Evolutionary conservation across 305 asterid genomes (phyloP).

Genomic region (Andrographis paniculata): DNA sequence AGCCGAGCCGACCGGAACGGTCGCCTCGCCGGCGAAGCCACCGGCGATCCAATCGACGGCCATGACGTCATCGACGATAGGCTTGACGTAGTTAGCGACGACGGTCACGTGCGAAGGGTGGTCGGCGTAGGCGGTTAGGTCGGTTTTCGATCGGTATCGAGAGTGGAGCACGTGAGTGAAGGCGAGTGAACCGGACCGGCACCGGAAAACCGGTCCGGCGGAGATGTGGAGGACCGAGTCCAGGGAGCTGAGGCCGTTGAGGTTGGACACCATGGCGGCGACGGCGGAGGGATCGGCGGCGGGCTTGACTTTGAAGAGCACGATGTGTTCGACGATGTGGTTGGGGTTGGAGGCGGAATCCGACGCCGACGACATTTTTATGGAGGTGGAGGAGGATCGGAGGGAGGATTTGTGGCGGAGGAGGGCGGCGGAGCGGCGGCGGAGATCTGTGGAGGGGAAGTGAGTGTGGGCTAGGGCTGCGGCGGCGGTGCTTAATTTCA

Average conservation of each 20-base stretch:
- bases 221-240: slow-evolving; percentile 44
- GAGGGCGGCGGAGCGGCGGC: slow-evolving; percentile 1
- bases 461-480: slow-evolving; percentile 1
- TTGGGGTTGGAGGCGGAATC: slow-evolving; percentile 14
- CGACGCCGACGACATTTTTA: slow-evolving; percentile 60
- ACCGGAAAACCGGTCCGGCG: slow-evolving; percentile 44
- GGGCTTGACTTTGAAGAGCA: slow-evolving; percentile 57
- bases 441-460: neutral
- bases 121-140: slow-evolving; percentile 40
- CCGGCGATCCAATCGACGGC: slow-evolving; percentile 73
- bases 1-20: slow-evolving; percentile 47
- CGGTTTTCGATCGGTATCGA: slow-evolving; percentile 47
- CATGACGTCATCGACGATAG: slow-evolving; percentile 50
- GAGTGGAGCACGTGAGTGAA: slow-evolving; percentile 74
- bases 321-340: slow-evolving; percentile 59
- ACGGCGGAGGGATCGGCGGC: slow-evolving; percentile 36
- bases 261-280: slow-evolving; percentile 47
- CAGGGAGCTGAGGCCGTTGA: slow-evolving; percentile 41
- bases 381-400: slow-evolving; percentile 9
- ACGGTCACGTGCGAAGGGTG: slow-evolving; percentile 53
- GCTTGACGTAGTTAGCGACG: slow-evolving; percentile 40
- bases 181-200: slow-evolving; percentile 34
- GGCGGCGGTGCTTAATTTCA: neutral
- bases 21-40: slow-evolving; percentile 29
- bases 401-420: neutral